Base-by-base conservation (phyloP, 108 stramenopile species). In the Fistulifera solaris region DNA sequence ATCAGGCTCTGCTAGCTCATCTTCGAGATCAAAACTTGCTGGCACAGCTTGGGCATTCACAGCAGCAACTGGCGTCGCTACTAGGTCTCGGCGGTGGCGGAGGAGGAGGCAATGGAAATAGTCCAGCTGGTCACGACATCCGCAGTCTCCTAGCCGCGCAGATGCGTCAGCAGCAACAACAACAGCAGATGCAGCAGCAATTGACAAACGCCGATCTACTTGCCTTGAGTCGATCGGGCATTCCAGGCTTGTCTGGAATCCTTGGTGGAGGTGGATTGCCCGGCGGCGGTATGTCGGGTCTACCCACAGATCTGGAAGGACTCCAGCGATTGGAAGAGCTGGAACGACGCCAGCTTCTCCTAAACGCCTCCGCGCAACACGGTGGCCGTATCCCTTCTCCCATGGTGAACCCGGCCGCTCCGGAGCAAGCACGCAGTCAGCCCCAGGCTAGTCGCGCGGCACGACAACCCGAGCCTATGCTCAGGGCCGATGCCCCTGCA, bases 331-430 rank as follows among this genome's bases (percentile, higher is more conserved):
- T 59, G 28, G 58, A 59, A 48, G 58, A 59, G 27, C 18, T 57
- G 4, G 56, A 57, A 44, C 58, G 58, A 10, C 58, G 58, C 22
- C 58, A 59, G 27, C 58, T 25, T 12, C 46, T 73, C 54, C 68
- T 68, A 1, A 72, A 71, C 14, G 68, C 76, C 56, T 24, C 59
- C 1, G 23, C 59, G 2, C 38, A 22, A 2, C 31, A 26, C 21
- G 25, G 25, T 26, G 44, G 44, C 6, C 19, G 44, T 4, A 19
- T 45, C 19, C 44, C 44, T 4, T 45, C 44, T 4, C 44, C 44
- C 7, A 4, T 45, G 44, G 16, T 45, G 44, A 45, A 19, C 6
- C 44, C 44, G 21, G 21, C 16, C 7, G 21, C 16, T 8, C 44
- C 44, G 21, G 44, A 45, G 21, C 19, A 45, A 19, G 16, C 44